Base-by-base conservation (phyloP, 177 flowering plant genomes). In the Telopea speciosissima region DNA sequence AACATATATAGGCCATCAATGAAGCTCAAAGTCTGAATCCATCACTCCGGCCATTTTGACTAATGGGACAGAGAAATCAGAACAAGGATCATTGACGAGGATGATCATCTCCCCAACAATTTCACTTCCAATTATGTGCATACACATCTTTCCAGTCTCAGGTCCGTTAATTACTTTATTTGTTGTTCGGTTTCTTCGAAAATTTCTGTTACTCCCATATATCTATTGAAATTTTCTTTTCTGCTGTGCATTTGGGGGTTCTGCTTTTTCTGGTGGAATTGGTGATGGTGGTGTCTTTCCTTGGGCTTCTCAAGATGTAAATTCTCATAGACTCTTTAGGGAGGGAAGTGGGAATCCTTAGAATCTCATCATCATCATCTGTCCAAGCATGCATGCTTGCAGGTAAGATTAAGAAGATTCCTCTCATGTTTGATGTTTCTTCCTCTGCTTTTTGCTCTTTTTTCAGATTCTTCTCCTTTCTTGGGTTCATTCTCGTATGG, bases 341-440 rank as follows among this genome's bases (percentile, higher is more conserved):
- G 72, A n/a, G 85, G 70, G 67, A 86, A 86, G 69, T 88, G 91
- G 93, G 97, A 92, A 76, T 93, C 92, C 76, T 85, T 85, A 72
- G 99, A 94, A 79, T 77, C 84, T 3, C 99, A 94, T 75, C n/a
- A n/a, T n/a, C n/a, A n/a, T n/a, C 99, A 94, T 76, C 91, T 94
- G 76, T 90, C 97, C 69, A 88, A 87, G 73, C 99, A 94, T n/a
- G n/a, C n/a, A n/a, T 84, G n/a, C n/a, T n/a, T n/a, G 99, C 97
- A 73, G 97, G 99, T 95, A 75, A 79, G 78, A 64, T 66, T n/a
- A n/a, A n/a, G 24, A 19, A 19, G 59, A 23, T 66, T 36, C 40
- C 40, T 36, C 40, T 44, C 44, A 24, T 70, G 3, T n/a, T 66
- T 42, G 4, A 5, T 52, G n/a, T 8, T 59, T 58, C 17, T 62